Conservation (phyloP, 2,329 filamentous ascomycete genomes). For the Colletotrichum liriopes region DNA sequence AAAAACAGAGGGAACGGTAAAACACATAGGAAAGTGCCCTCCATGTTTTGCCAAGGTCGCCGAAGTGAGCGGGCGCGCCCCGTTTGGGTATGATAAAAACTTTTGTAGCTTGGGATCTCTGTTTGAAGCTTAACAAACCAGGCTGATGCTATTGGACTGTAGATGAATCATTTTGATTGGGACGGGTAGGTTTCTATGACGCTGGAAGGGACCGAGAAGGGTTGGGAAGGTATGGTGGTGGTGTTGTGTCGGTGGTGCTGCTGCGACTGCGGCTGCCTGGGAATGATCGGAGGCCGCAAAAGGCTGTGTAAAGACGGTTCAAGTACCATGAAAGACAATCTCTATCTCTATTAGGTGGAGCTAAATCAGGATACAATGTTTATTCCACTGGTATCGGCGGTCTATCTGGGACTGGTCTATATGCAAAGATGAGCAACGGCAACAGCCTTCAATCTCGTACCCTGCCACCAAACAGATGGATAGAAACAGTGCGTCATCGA, state of each 20-base stretch:
- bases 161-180: too few species aligned
- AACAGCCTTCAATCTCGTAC: background rate
- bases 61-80: background rate
- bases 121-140: background rate
- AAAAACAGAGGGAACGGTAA: background rate
- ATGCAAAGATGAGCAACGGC: background rate
- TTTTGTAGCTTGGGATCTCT: background rate
- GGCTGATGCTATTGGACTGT: background rate
- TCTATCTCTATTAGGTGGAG: too few species aligned
- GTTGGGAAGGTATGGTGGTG: background rate
- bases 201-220: background rate
- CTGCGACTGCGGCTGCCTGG: background rate
- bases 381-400: background rate
- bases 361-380: background rate
- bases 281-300: background rate
- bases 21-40: background rate
- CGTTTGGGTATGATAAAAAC: background rate
- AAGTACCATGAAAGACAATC: background rate
- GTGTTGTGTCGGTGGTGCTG: background rate
- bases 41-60: too few species aligned
- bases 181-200: background rate
- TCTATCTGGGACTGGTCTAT: conserved; percentile 11
- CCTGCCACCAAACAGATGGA: background rate
- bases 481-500: background rate
- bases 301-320: background rate